phyloP scores from a whole-genome alignment of 2,329 filamentous ascomycete species.

The Paraphoma chrysanthemicola region DNA sequence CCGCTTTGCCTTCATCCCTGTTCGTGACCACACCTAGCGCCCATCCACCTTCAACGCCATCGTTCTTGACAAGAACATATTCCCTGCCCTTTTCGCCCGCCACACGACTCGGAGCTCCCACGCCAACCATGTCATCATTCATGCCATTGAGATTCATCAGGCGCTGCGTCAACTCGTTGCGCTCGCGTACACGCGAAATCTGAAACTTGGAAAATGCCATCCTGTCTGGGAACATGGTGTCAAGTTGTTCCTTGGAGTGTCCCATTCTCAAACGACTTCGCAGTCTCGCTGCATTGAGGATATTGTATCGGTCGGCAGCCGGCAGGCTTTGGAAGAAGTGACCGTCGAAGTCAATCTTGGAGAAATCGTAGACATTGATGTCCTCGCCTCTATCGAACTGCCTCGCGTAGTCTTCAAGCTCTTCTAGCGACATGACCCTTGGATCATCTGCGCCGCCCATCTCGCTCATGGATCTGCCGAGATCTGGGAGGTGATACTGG shows the following conservation, averaged over 20 bases:
- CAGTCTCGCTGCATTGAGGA: conserved; percentile 89
- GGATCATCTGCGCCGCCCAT: conserved; percentile 94
- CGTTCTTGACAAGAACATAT: conserved; percentile 95
- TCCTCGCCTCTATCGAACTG: conserved; percentile 94
- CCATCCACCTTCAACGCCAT: conserved; percentile 94
- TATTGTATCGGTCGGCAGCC: conserved; percentile 91
- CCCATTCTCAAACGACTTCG: conserved; percentile 93
- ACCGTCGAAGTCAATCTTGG: conserved; percentile 97
- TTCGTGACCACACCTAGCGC: conserved; percentile 91
- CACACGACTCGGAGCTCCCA: conserved; percentile 69
- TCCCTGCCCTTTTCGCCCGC: conserved; percentile 88
- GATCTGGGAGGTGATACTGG: conserved; percentile 90
- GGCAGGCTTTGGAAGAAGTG: conserved; percentile 94
- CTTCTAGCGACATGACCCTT: conserved; percentile 93
- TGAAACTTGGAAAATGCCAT: conserved; percentile 98
- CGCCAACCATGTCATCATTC: conserved; percentile 75
- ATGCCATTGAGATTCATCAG: conserved; percentile 95
- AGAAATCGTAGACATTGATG: conserved; percentile 87
- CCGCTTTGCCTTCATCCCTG: conserved; percentile 78
- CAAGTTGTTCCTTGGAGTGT: conserved; percentile 92
- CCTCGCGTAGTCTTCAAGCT: conserved; percentile 89
- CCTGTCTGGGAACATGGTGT: conserved; percentile 94
- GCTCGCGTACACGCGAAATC: conserved; percentile 89
- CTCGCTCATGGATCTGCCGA: conserved; percentile 77
- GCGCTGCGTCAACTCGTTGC: conserved; percentile 92